Base-by-base conservation (phyloP, 148 eudicot species). In the Diospyros lotus region DNA sequence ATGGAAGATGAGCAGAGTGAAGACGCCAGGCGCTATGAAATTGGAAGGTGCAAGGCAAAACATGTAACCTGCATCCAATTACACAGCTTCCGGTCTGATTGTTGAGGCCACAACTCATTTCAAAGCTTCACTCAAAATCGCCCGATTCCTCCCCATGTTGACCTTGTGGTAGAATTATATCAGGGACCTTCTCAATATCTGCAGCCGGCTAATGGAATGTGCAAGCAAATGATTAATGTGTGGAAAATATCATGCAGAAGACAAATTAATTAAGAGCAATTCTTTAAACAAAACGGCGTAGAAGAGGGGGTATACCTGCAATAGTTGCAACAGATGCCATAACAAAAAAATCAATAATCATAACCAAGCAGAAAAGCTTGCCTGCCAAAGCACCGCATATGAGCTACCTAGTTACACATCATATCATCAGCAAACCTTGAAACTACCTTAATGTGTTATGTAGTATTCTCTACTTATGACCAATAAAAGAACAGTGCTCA, bases 321-420 rank as follows among this genome's bases (percentile, higher is more conserved):
- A 89, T n/a, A 86, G 66, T 76, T 78, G 80, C 58, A 95, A 80
- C 43, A 95, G 78, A 69, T 84, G 85, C 97, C 98, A 95, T 51
- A 92, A 65, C 68, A 95, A 78, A 72, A 84, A 86, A 82, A n/a
- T 95, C 87, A 70, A 92, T 78, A 48, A 92, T 88, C 90, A 95
- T 95, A 82, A 95, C 96, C 84, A 95, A 80, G 94, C 90, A 92
- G 75, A 95, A 90, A 48, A 94, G 89, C 86, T 94, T 94, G 81
- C 98, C 97, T 28, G 98, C 98, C 97, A 96, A 94, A 45, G 88
- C 82, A 42, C 98, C 98, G 68, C 98, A 93, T 46, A 89, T 78
- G 15, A 93, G 96, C 79, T 93, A 93, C 92, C 98, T 93, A 77
- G 28, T 13, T 55, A 76, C 68, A 68, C 2, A 74, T 50, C 9